phyloP scores from a whole-genome alignment of 768 basidiomycete genomes.

The Rhodotorula graminis region DNA sequence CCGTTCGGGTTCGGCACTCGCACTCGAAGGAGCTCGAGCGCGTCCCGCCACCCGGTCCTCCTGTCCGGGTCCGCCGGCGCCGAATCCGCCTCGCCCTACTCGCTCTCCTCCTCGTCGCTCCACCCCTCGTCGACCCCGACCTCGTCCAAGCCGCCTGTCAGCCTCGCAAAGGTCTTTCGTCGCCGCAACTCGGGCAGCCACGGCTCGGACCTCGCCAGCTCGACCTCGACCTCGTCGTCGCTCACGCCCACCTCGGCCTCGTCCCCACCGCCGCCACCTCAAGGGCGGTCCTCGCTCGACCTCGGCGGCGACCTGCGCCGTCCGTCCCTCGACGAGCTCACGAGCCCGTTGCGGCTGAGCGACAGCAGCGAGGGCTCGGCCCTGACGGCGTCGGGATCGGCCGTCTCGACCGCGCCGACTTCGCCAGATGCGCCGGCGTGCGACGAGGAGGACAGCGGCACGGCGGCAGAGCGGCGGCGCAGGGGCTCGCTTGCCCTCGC shows the following conservation, averaged over 20 bases:
- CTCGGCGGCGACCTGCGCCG: not conserved
- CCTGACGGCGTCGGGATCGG: not conserved
- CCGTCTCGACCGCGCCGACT: constrained; percentile 17
- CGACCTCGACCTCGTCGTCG: not conserved
- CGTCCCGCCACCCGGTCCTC: constrained; percentile 3
- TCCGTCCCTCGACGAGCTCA: not conserved
- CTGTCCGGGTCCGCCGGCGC: not conserved
- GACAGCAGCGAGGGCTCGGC: constrained; percentile 1
- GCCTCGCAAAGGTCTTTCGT: constrained; percentile 24
- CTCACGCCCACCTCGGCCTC: not conserved
- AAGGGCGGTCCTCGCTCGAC: not conserved
- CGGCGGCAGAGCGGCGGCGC: constrained; percentile 11
- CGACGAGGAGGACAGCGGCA: not conserved
- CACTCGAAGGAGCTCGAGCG: constrained; percentile 1
- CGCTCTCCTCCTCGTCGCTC: not conserved
- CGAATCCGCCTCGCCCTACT: not conserved
- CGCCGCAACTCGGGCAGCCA: constrained; percentile 12
- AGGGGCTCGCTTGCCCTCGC: constrained; percentile 4
- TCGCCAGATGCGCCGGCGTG: constrained; percentile 2
- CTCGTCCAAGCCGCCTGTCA: constrained; percentile 23
- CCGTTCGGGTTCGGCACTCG: too few relatives aligned
- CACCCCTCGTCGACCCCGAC: not conserved
- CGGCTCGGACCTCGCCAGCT: not conserved
- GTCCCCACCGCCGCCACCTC: not conserved
- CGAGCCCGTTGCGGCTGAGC: not conserved